These are phyloP conservation scores for Elsinoe arachidis DNA, from an alignment of 2,329 filamentous ascomycete species.

Conservation along the genomic window DNA sequence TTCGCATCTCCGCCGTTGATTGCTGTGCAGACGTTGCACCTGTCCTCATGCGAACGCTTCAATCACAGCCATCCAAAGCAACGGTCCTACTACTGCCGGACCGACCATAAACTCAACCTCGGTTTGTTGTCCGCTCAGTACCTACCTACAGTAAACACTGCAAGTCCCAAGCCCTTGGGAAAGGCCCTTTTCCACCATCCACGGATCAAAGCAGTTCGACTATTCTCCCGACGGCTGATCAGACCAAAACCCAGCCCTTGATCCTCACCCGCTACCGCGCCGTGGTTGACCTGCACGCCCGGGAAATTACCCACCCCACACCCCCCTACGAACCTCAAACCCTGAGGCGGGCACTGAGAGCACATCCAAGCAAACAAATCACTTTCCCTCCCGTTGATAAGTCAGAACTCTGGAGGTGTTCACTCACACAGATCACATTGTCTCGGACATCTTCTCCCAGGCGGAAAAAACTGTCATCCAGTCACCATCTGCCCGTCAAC, in stretches of 20 bases:
- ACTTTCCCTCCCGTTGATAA: background rate
- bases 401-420: background rate
- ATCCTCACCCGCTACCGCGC: background rate
- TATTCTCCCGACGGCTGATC: background rate
- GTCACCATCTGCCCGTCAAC: background rate
- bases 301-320: constrained; percentile 6
- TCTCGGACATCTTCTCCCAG: background rate
- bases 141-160: too few species aligned
- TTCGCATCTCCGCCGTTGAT: background rate
- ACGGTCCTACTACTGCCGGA: background rate
- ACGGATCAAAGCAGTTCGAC: background rate
- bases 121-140: background rate
- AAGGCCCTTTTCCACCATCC: background rate
- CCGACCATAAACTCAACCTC: background rate
- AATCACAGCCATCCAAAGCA: background rate
- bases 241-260: background rate
- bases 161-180: background rate
- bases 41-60: constrained; percentile 4
- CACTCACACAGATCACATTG: background rate
- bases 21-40: background rate
- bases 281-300: constrained; percentile 3
- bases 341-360: background rate
- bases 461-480: too few species aligned
- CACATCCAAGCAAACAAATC: background rate
- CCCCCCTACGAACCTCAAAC: background rate